Evolutionary conservation across 2,329 filamentous ascomycete genomes (phyloP).

Genomic region (Mariannaea sp.): DNA sequence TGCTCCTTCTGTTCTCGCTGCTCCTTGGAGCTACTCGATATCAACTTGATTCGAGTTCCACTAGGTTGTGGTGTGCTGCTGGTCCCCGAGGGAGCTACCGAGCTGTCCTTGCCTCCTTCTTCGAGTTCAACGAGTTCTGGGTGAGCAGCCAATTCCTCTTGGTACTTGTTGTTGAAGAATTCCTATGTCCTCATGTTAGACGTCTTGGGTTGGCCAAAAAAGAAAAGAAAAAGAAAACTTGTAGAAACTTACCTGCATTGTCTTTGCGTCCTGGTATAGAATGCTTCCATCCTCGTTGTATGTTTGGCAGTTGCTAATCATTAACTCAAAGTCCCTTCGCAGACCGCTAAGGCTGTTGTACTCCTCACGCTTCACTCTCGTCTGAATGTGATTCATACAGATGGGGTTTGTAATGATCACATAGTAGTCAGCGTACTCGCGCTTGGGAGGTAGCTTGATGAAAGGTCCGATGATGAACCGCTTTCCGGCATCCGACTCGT

Average conservation of each 20-base stretch:
- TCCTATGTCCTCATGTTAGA: conserved; percentile 53
- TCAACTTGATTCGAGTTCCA: conserved; percentile 73
- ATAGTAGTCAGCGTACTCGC: conserved; percentile 94
- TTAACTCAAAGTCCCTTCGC: conserved; percentile 77
- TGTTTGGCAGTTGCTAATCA: conserved; percentile 89
- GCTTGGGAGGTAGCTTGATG: conserved; percentile 85
- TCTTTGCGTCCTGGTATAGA: conserved; percentile 88
- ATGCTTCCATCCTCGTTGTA: conserved; percentile 97
- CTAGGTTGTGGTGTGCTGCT: conserved; percentile 69
- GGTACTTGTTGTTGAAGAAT: conserved; percentile 59
- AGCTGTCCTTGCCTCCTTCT: conserved; percentile 47
- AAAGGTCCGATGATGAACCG: conserved; percentile 93
- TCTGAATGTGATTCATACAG: conserved; percentile 93
- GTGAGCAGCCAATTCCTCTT: conserved; percentile 58
- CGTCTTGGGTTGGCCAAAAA: neutral
- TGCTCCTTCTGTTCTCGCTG: conserved; percentile 39
- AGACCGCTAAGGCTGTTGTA: conserved; percentile 83
- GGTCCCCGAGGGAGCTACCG: conserved; percentile 58
- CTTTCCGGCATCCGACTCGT: conserved; percentile 63
- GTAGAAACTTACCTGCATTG: conserved; percentile 73
- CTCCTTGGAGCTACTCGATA: conserved; percentile 47
- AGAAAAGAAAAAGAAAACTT: neutral
- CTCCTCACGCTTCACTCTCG: conserved; percentile 94
- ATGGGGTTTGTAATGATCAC: conserved; percentile 90
- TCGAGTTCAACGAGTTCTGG: conserved; percentile 62